Evolutionary conservation across 192 early-diverging fungal genomes (phyloP).

Genomic region (Backusella circina): DNA sequence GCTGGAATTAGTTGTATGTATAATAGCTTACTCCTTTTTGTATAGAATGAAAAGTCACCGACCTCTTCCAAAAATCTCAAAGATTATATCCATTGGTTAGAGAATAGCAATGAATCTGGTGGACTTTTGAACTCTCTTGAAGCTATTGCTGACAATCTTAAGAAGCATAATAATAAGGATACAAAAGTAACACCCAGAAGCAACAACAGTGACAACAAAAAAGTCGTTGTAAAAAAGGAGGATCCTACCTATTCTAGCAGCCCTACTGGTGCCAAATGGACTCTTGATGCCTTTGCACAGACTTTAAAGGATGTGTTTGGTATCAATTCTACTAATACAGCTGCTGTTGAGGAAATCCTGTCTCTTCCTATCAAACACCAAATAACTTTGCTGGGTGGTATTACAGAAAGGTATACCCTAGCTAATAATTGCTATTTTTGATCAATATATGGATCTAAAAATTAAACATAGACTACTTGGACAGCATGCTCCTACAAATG

Average conservation of each 20-base stretch:
- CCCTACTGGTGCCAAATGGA: slow-evolving; percentile 1
- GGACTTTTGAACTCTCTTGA: not conserved
- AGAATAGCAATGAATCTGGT: not conserved
- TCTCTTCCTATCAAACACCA: slow-evolving; percentile 8
- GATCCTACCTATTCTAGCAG: not conserved
- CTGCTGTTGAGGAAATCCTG: slow-evolving; percentile 5
- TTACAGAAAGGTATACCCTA: slow-evolving; percentile 8
- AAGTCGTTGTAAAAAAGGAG: not conserved
- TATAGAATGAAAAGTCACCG: not conserved
- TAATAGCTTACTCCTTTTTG: not conserved
- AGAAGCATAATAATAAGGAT: not conserved
- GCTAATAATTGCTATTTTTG: not conserved
- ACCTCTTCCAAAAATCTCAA: not conserved
- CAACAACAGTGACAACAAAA: not conserved
- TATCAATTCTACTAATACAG: not conserved
- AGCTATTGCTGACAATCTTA: slow-evolving; percentile 2
- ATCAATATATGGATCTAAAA: not conserved
- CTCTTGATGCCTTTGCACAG: not conserved
- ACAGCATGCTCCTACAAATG: slow-evolving; percentile 13
- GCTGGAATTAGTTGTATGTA: not conserved
- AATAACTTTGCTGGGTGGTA: not conserved
- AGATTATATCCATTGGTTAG: not conserved
- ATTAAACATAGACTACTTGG: not conserved
- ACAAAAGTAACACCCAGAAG: not conserved
- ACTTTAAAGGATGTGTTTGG: not conserved